Evolutionary conservation across 106 monocot genomes (phyloP).

Genomic region (Dactylorhiza incarnata): DNA sequence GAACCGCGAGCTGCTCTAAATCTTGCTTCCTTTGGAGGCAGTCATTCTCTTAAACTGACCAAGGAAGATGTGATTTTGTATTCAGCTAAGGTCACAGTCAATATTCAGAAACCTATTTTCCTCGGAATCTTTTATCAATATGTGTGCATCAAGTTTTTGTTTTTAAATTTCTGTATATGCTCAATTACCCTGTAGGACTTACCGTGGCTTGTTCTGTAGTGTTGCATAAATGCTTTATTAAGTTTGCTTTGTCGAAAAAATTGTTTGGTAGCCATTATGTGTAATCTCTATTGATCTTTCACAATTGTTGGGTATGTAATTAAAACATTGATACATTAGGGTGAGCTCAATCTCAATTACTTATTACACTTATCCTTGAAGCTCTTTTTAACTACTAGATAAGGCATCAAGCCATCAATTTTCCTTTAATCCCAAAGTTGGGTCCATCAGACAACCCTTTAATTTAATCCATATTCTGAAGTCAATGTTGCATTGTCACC

Average conservation of each 20-base stretch:
- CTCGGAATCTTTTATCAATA: neutral
- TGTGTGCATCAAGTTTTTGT: neutral
- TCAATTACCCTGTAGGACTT: neutral
- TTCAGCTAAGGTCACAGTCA: constrained; percentile 79
- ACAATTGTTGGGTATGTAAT: neutral
- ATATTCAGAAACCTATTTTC: neutral
- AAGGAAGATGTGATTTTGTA: constrained; percentile 93
- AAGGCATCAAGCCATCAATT: no score
- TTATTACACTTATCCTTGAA: no score
- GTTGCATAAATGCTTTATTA: neutral
- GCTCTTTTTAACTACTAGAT: no score
- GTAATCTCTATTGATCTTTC: neutral
- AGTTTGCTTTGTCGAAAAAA: neutral
- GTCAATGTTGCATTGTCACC: no score
- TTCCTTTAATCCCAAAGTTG: no score
- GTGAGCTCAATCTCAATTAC: neutral
- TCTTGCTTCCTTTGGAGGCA: constrained; percentile 97
- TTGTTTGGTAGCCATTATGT: neutral
- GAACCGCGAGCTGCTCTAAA: constrained; percentile 97
- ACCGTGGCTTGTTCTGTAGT: neutral
- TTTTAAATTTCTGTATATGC: neutral
- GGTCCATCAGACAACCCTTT: no score
- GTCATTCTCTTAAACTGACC: constrained; percentile 79
- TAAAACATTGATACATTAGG: neutral
- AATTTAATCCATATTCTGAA: no score